Evolutionary conservation across 2,329 filamentous ascomycete genomes (phyloP), one percentile per base, ranked within the genome.

Genomic region (Xylaria sp.): DNA sequence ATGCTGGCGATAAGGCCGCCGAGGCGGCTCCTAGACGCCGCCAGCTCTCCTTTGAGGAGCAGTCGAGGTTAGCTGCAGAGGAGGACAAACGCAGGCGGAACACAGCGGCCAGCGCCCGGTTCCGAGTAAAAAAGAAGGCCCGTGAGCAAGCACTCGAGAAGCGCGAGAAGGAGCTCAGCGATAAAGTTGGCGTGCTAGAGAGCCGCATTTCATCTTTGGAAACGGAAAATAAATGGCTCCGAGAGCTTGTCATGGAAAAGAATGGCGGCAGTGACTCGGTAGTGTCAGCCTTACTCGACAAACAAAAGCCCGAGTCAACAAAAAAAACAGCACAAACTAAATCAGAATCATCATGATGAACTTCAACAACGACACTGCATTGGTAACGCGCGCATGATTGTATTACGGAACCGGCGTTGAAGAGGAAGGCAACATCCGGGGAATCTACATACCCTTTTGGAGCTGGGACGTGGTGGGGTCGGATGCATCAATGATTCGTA

Each of bases 61-160:
- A 88, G 44, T 90, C 90, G 13, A 90, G 92, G 44, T 72, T 89
- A 5, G 91, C 91, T 13, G 93, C 93, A 25, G 93, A 97, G 79
- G 93, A 97, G 80, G 93, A 97, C 78, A 96, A 96, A 82, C 90
- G 93, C 56, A 89, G 93, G 66, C 89, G 93, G 70, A 97, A 97
- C 81, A 96, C 94, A 1, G 93, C 93, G 36, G 93, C 93, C 62
- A 94, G 90, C 71, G 93, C 93, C 20, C 91, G 93, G 56, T 97
- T 97, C 86, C 91, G 93, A 66, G 89, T 96, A 77, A 97, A 97
- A 89, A 97, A 97, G 90, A 97, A 97, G 88, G 92, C 96, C 81
- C 90, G 93, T 57, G 93, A 97, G 83, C 92, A 94, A 79, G 91
- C 92, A 9, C 88, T 96, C 59, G 92, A 95, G 79, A 89, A 89